Base-by-base conservation (phyloP, 2,329 filamentous ascomycete species). In the Talaromyces sp. region DNA sequence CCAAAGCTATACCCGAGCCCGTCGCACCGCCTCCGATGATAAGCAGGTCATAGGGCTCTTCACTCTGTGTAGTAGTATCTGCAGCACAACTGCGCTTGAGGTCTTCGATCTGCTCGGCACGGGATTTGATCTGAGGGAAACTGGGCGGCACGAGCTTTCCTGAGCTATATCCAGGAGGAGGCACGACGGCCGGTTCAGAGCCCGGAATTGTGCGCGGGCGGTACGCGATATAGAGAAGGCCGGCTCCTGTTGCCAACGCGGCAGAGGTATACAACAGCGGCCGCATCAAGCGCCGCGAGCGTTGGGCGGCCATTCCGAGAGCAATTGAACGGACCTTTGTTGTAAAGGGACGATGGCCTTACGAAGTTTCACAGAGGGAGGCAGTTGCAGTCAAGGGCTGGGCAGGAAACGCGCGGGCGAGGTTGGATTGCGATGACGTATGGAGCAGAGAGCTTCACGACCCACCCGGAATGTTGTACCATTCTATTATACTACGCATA, bases 21-120 rank as follows among this genome's bases (percentile, higher is more conserved):
- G 90, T 93, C 14, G 90, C 90, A 65, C 90, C 90, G 64, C 86
- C 89, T 60, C 90, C 90, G 67, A 93, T 90, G 67, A 94, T 80
- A 64, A 93, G 79, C 46, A 94, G 79, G 71, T 93, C 90, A 68
- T 92, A 93, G 57, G 85, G 81, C 50, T 87, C 82, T 11, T 76
- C 75, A 24, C 56, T 38, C 31, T 41, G 46, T 5, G 41, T 6
- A 7, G 41, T 6, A 7, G 32, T 48, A 35, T 41, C 56, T 61
- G 66, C 65, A 21, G 69, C 65, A 59, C n/a, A n/a, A n/a, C 80
- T 81, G 58, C 75, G 72, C 68, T 78, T 80, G 57, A 84, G 66
- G 62, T 83, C 81, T 57, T 75, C 70, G 48, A 84, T 82, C 66
- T 83, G 80, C 62, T 83, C 77, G 31, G 77, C 72, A 58, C 81